Base-by-base conservation (phyloP, 2,329 filamentous ascomycete species). In the Bipolaris cookei region DNA sequence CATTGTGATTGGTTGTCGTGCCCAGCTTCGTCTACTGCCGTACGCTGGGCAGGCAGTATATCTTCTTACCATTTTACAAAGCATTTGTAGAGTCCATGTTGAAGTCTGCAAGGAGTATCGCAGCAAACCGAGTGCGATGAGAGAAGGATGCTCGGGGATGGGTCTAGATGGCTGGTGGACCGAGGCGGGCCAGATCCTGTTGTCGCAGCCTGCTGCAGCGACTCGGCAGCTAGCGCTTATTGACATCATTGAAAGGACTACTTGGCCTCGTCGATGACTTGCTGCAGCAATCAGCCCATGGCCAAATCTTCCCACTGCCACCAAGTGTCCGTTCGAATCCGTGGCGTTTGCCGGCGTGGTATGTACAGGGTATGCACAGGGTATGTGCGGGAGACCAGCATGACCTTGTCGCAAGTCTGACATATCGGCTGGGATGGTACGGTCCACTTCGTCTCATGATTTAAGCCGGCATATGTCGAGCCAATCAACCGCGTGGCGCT, bases 261-360 rank as follows among this genome's bases (percentile, higher is more conserved):
- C 43, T 53, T 56, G 39, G 23, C 54, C 60, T 61, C 57, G 54
- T 47, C 67, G 59, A 65, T 66, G 62, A 59, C 55, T 45, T 55
- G 66, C 66, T 74, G 71, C 71, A 72, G 63, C 59, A 57, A 70
- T 74, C 72, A 72, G 71, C 71, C 70, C 70, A 75, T 74, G 72
- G 67, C 25, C 66, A 56, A 66, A 68, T 69, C 65, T 67, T 64
- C 62, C 13, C 61, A 11, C 18, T 34, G 30, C 59, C 63, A 28
- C 56, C 59, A 71, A 70, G 57, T 65, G 66, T 56, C 65, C 65
- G 66, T 60, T 66, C 72, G 60, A 75, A 75, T 75, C 69, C 73
- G 32, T 45, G 47, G 34, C 44, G 39, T 46, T 41, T 59, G 56
- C 60, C 58, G 53, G 54, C 58, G 52, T 55, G 52, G 45, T 59